Percentiles rank a stretch among this genome's conserved stretches.
Evolutionary conservation across 2,329 filamentous ascomycete species (phyloP).

Genomic region (Botryosphaeria dothidea): DNA sequence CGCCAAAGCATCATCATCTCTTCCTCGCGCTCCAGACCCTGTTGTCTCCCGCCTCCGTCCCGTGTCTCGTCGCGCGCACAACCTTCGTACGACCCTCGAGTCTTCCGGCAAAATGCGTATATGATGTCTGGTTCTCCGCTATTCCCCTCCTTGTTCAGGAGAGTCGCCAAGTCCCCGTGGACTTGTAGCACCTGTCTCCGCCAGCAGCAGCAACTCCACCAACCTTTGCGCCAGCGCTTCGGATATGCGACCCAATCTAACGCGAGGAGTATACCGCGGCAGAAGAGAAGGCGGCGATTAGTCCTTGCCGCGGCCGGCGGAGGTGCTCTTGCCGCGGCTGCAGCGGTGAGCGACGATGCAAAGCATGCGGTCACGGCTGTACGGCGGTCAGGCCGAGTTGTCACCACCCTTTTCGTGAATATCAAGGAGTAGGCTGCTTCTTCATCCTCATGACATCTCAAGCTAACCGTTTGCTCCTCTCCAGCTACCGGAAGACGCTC

Average conservation of each 20-base stretch:
- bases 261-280: conserved; percentile 23
- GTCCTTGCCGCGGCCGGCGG: conserved; percentile 30
- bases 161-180: conserved; percentile 35
- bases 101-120: conserved; percentile 24
- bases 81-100: background rate
- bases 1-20: conserved; percentile 12
- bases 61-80: background rate
- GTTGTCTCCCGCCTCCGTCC: background rate
- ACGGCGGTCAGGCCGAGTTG: conserved; percentile 78
- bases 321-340: conserved; percentile 42
- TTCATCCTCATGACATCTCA: background rate
- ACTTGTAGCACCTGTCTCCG: conserved; percentile 37
- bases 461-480: conserved; percentile 23
- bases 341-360: conserved; percentile 65
- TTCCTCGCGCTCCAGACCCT: conserved; percentile 10
- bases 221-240: conserved; percentile 24
- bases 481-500: conserved; percentile 83
- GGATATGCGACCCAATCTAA: conserved; percentile 25
- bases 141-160: conserved; percentile 29
- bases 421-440: conserved; percentile 79
- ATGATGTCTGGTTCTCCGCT: conserved; percentile 34
- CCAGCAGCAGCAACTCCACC: conserved; percentile 23
- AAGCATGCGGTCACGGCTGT: conserved; percentile 74
- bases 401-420: conserved; percentile 71
- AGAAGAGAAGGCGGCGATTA: conserved; percentile 30